These are phyloP conservation scores for Rhodosorus marinus DNA, from an alignment of 23 red algal species.

Conservation along the genomic window DNA sequence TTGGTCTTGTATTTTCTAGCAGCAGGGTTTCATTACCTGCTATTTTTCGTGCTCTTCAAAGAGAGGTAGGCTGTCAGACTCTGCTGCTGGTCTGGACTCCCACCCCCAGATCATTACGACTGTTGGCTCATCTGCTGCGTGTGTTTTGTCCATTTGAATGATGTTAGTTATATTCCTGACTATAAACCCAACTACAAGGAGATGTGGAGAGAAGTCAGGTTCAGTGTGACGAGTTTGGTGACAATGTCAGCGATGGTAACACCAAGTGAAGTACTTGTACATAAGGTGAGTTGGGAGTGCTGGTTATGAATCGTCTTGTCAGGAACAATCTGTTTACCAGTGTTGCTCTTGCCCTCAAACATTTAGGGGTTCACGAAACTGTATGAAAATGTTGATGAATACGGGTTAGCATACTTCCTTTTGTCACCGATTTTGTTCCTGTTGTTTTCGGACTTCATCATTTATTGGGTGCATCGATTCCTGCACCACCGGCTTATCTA, in stretches of 20 bases:
- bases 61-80: too few relatives aligned
- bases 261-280: constrained; percentile 63
- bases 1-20: constrained; percentile 70
- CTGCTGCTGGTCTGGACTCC: too few relatives aligned
- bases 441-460: constrained; percentile 63
- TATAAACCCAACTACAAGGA: constrained; percentile 28
- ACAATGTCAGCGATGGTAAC: constrained; percentile 57
- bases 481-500: constrained; percentile 79
- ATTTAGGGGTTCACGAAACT: constrained; percentile 58
- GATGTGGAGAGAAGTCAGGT: constrained; percentile 47
- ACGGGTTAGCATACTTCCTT: constrained; percentile 55
- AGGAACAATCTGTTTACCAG: background rate
- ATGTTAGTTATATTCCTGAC: constrained; percentile 2
- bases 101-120: too few relatives aligned
- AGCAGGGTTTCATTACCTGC: constrained; percentile 34
- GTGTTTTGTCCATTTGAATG: too few relatives aligned
- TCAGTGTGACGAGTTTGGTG: constrained; percentile 42
- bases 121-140: too few relatives aligned
- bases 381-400: constrained; percentile 45
- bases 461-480: constrained; percentile 90
- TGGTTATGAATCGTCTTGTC: background rate
- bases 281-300: too few relatives aligned
- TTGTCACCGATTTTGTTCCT: constrained; percentile 89
- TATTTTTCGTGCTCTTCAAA: constrained; percentile 15
- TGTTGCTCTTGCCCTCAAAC: too few relatives aligned